Base-by-base conservation (phyloP, 1,139 yeast species). In the Meyerozyma elateridarum region DNA sequence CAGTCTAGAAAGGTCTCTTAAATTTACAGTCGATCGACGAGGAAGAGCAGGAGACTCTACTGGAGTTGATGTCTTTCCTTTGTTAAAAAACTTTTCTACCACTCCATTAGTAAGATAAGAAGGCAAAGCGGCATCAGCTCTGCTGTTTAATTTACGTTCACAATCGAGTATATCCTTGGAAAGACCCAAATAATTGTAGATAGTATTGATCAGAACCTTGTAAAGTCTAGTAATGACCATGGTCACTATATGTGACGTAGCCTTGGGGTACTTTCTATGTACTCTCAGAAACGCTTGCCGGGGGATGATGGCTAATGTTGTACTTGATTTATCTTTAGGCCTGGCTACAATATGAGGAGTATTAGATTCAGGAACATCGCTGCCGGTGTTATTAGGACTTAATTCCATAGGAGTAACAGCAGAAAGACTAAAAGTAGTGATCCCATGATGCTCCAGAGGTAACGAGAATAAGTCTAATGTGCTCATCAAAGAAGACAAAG, bases 221-320 rank as follows among this genome's bases (percentile, higher is more conserved):
- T 87, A 87, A 36, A 91, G 67, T 40, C 95, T 73, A 1, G 95
- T 82, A 40, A 89, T 64, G 12, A 91, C 87, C 76, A 91, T 88
- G 42, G 94, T 95, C 6, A 91, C 93, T 29, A 91, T 89, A 54
- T 89, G 96, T 0, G 96, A 85, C 0, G 96, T 82, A 0, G 96
- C 85, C 42, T 84, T 77, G 6, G 98, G 97, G 50, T 80, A 85
- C 45, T 80, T 85, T 22, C 64, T 52, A 9, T 85, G 83, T 29
- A 91, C 72, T 36, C 84, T 65, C 35, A 76, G 72, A 47, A 91
- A 91, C 0, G 97, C 87, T 37, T 76, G 78, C 2, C 80, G 76
- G 0, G 98, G 98, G 11, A 91, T 88, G 25, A 91, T 83, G 0
- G 97, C 96, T 36, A 91, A 80, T 0, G 97, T 89, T 17, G 94